These are phyloP conservation scores for Geotrichum siamense DNA, from an alignment of 1,139 yeast species.

Conservation along the genomic window DNA sequence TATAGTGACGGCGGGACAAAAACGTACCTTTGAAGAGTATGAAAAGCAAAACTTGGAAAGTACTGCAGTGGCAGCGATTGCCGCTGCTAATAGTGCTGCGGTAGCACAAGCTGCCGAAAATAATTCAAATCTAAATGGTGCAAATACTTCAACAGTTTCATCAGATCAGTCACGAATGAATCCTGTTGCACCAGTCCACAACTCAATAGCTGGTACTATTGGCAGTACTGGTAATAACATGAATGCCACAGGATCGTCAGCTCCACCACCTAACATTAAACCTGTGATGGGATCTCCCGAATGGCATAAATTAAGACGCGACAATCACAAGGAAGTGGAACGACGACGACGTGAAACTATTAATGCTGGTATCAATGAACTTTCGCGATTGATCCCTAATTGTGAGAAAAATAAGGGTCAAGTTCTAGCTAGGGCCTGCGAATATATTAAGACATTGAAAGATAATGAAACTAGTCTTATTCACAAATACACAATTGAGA, in stretches of 20 bases:
- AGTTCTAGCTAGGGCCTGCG: conserved; percentile 78
- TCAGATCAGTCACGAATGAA: not conserved
- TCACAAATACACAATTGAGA: conserved; percentile 92
- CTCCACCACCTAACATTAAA: conserved; percentile 23
- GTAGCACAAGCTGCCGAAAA: not conserved
- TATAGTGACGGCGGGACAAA: conserved; percentile 1
- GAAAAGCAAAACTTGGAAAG: conserved; percentile 1
- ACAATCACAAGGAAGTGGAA: conserved; percentile 96
- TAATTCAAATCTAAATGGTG: no score
- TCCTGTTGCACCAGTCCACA: not conserved
- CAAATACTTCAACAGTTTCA: no score
- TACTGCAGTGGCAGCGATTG: conserved; percentile 5
- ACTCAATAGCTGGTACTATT: not conserved
- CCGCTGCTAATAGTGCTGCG: not conserved
- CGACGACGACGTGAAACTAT: conserved; percentile 91
- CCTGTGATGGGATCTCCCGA: conserved; percentile 61
- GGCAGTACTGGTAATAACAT: not conserved
- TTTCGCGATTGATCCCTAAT: conserved; percentile 77
- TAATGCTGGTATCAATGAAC: conserved; percentile 78
- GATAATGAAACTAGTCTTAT: conserved; percentile 81
- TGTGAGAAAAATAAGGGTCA: conserved; percentile 90
- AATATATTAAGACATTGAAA: conserved; percentile 78
- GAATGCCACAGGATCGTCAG: not conserved
- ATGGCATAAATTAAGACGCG: conserved; percentile 80
- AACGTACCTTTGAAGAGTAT: conserved; percentile 3